Evolutionary conservation across 73 alveolate genomes (phyloP).

Genomic region (Paramecium caudatum): DNA sequence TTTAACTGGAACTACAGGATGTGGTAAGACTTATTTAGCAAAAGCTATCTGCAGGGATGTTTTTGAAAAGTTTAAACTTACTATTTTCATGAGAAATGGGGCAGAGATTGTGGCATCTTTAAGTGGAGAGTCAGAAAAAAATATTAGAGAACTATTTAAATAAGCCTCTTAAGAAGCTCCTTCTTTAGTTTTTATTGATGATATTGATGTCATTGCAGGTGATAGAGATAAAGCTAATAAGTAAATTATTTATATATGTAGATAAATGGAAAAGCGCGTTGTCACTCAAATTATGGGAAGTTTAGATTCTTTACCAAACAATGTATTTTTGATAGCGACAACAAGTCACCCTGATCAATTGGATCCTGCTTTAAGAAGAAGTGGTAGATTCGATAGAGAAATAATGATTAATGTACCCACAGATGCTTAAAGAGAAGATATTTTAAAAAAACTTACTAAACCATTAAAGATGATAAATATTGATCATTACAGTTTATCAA

Average conservation of each 20-base stretch:
- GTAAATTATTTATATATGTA: conserved; percentile 71
- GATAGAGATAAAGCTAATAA: conserved; percentile 98
- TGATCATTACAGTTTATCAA: conserved; percentile 90
- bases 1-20: conserved; percentile 72
- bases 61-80: conserved; percentile 50
- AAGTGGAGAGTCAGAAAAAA: conserved; percentile 91
- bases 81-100: conserved; percentile 70
- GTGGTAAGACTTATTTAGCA: conserved; percentile 74
- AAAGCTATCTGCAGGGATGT: conserved; percentile 74
- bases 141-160: conserved; percentile 95
- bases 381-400: conserved; percentile 99
- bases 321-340: conserved; percentile 77
- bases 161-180: conserved; percentile 97
- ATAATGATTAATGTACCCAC: conserved; percentile 98
- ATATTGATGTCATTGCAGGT: conserved; percentile 98
- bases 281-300: conserved; percentile 98
- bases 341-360: conserved; percentile 98
- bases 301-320: conserved; percentile 95
- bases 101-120: conserved; percentile 73
- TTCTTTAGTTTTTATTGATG: conserved; percentile 98
- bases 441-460: conserved; percentile 85
- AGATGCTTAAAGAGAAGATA: conserved; percentile 91
- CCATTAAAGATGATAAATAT: conserved; percentile 83
- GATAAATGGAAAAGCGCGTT: conserved; percentile 96
- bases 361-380: conserved; percentile 98